These are phyloP conservation scores for Saccharomyces kudriavzevii DNA, from an alignment of 805 yeast species.

Conservation along the genomic window DNA sequence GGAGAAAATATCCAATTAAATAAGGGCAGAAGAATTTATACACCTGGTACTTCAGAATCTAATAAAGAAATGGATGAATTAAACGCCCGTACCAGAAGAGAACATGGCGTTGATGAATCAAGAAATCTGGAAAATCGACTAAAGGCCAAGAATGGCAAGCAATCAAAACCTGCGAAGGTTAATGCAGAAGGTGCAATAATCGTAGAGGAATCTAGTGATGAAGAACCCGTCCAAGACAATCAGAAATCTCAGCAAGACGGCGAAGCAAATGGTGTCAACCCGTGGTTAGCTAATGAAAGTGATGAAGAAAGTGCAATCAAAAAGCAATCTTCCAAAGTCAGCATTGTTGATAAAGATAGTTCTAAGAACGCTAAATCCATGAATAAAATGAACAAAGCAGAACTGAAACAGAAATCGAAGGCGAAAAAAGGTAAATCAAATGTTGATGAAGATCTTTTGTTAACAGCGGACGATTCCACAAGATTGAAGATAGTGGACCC, in stretches of 20 bases:
- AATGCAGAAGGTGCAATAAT: slow-evolving; percentile 1
- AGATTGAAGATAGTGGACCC: slow-evolving; percentile 49
- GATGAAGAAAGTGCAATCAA: slow-evolving; percentile 17
- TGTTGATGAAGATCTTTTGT: slow-evolving; percentile 30
- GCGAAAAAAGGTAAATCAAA: slow-evolving; percentile 27
- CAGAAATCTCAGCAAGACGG: slow-evolving; percentile 1
- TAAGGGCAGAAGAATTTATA: slow-evolving; percentile 73
- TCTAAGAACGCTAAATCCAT: slow-evolving; percentile 42
- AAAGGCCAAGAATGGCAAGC: slow-evolving; percentile 6
- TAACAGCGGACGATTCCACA: slow-evolving; percentile 38
- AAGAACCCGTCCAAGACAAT: slow-evolving; percentile 5
- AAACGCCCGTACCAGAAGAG: slow-evolving; percentile 35
- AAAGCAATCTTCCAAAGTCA: slow-evolving; percentile 39
- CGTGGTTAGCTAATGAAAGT: slow-evolving; percentile 41
- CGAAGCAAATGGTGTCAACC: slow-evolving; percentile 32
- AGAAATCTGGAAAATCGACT: slow-evolving; percentile 39
- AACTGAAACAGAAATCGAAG: slow-evolving; percentile 16
- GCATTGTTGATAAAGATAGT: slow-evolving; percentile 42
- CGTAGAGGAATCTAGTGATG: slow-evolving; percentile 5
- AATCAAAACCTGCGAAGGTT: not conserved
- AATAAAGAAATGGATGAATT: slow-evolving; percentile 30
- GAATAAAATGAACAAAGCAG: slow-evolving; percentile 36
- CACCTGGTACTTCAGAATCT: slow-evolving; percentile 41
- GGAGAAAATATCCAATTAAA: slow-evolving; percentile 48
- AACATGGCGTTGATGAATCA: slow-evolving; percentile 43